A percentile compares a stretch with the other conserved stretches of the same genome.
phyloP scores from a whole-genome alignment of 371 early-diverging fungal genomes.

The Mucor piriformis region DNA sequence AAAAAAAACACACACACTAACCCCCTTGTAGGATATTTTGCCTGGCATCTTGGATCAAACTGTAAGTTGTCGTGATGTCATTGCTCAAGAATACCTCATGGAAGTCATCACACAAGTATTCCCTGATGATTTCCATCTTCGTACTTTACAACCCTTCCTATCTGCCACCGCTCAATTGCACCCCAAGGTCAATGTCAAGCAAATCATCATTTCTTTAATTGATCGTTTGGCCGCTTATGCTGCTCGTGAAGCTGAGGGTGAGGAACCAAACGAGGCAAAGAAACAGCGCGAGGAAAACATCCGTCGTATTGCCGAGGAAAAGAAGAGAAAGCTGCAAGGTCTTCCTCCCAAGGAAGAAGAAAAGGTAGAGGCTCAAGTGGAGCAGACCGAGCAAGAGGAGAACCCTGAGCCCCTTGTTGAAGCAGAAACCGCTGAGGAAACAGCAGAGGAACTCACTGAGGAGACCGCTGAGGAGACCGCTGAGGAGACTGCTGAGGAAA shows the following conservation, averaged over 20 bases:
- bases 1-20: too few species aligned
- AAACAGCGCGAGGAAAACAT: slow-evolving; percentile 27
- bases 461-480: slow-evolving; percentile 20
- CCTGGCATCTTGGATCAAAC: slow-evolving; percentile 94
- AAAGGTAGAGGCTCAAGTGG: slow-evolving; percentile 24
- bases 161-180: slow-evolving; percentile 89
- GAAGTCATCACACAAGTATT: slow-evolving; percentile 97
- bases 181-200: slow-evolving; percentile 90
- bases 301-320: slow-evolving; percentile 34
- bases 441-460: slow-evolving; percentile 27
- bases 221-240: slow-evolving; percentile 77
- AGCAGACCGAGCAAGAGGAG: background rate
- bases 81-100: slow-evolving; percentile 99
- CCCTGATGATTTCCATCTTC: slow-evolving; percentile 94
- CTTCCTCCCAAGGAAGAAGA: slow-evolving; percentile 28
- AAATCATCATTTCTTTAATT: slow-evolving; percentile 90
- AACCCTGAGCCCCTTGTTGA: slow-evolving; percentile 8
- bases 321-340: slow-evolving; percentile 30
- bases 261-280: slow-evolving; percentile 26
- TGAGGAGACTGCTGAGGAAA: slow-evolving; percentile 12
- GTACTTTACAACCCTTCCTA: slow-evolving; percentile 86
- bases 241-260: slow-evolving; percentile 63
- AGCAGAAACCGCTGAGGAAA: slow-evolving; percentile 8
- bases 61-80: slow-evolving; percentile 92
- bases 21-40: slow-evolving; percentile 38